Conservation (phyloP, 805 yeast species). For the Cyberlindnera lachancei region DNA sequence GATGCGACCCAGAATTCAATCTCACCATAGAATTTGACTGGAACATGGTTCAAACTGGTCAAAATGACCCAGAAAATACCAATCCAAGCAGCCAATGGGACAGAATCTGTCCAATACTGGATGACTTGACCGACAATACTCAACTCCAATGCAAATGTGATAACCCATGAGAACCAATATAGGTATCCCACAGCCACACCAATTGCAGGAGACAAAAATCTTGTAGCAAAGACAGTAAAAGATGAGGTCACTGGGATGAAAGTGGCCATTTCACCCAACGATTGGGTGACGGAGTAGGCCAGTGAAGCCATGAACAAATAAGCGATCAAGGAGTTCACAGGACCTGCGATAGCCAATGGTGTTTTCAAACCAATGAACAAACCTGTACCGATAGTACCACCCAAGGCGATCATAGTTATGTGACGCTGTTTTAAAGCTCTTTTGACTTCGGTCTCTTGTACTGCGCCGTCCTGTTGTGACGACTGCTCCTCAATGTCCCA, state of each 20-base stretch:
- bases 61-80: conserved; percentile 54
- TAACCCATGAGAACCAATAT: conserved; percentile 75
- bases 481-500: conserved; percentile 1
- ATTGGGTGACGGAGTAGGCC: conserved; percentile 60
- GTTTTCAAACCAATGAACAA: conserved; percentile 57
- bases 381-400: conserved; percentile 79
- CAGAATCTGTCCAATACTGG: conserved; percentile 58
- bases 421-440: conserved; percentile 60
- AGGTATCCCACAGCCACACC: conserved; percentile 70
- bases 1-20: conserved; percentile 69
- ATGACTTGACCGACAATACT: conserved; percentile 64
- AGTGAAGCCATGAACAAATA: conserved; percentile 60
- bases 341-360: conserved; percentile 55
- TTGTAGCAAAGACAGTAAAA: conserved; percentile 60
- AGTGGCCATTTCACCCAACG: conserved; percentile 78
- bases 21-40: conserved; percentile 68
- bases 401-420: conserved; percentile 68
- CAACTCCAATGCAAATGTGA: conserved; percentile 68
- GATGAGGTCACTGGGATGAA: conserved; percentile 62
- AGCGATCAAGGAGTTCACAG: conserved; percentile 58
- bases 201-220: conserved; percentile 61
- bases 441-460: conserved; percentile 38
- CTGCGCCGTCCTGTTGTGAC: conserved; percentile 13
- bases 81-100: conserved; percentile 70
- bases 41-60: conserved; percentile 48